phyloP scores from a whole-genome alignment of 257 asterid species.

The Lantana camara region DNA sequence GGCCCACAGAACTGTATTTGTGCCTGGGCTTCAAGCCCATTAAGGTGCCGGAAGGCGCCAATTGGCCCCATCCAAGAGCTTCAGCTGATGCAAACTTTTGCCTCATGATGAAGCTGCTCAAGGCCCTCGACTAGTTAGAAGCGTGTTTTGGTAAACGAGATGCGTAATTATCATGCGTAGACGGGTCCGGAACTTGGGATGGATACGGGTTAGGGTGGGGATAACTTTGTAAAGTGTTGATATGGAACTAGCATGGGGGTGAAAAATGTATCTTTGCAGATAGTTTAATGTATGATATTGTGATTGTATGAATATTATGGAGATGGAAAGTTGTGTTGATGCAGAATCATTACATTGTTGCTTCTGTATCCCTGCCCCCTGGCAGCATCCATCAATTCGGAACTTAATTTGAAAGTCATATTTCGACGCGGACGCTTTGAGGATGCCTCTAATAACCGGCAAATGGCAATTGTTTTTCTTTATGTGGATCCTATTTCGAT shows the following conservation, averaged over 20 bases:
- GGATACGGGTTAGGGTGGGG: background rate
- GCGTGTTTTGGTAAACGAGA: background rate
- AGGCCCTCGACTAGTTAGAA: background rate
- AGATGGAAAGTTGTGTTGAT: background rate
- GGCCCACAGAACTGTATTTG: slow-evolving; percentile 51
- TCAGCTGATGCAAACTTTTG: slow-evolving; percentile 43
- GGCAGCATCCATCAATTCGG: too few species aligned
- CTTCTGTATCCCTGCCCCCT: too few species aligned
- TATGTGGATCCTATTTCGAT: too few species aligned
- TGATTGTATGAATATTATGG: background rate
- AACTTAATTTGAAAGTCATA: too few species aligned
- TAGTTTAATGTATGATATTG: background rate
- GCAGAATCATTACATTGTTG: background rate
- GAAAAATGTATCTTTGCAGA: background rate
- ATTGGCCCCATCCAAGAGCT: slow-evolving; percentile 65
- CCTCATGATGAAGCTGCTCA: slow-evolving; percentile 68
- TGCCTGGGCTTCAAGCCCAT: slow-evolving; percentile 52
- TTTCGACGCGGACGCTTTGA: too few species aligned
- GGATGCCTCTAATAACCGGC: too few species aligned
- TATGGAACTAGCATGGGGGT: too few species aligned
- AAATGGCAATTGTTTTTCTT: too few species aligned
- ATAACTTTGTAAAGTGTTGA: background rate
- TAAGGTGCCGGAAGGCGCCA: slow-evolving; percentile 57
- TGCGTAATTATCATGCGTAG: background rate
- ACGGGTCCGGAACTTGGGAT: background rate